Percentiles rank a stretch among this genome's conserved stretches.
phyloP scores from a whole-genome alignment of 2,329 filamentous ascomycete species.

The Shiraia sp. region DNA sequence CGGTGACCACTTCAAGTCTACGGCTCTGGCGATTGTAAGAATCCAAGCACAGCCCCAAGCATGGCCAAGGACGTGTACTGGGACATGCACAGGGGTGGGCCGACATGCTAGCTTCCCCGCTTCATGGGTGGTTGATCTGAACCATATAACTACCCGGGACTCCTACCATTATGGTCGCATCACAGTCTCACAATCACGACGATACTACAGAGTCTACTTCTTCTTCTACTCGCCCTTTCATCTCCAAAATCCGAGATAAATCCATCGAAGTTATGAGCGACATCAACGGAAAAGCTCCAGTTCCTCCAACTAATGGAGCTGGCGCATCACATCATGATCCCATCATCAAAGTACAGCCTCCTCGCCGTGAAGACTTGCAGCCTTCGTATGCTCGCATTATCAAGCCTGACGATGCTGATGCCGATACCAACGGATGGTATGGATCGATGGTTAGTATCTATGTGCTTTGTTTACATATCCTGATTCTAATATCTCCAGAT shows the following conservation, averaged over 20 bases:
- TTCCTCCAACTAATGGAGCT: slow-evolving; percentile 15
- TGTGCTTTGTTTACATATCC: not conserved
- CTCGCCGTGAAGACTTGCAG: slow-evolving; percentile 81
- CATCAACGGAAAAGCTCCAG: slow-evolving; percentile 44
- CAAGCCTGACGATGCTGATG: slow-evolving; percentile 66
- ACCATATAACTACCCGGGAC: slow-evolving; percentile 20
- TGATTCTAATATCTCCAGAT: slow-evolving; percentile 51
- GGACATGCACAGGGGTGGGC: slow-evolving; percentile 5
- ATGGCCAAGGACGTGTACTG: slow-evolving; percentile 10
- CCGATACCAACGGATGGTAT: slow-evolving; percentile 82
- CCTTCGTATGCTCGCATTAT: slow-evolving; percentile 74
- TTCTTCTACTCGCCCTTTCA: slow-evolving; percentile 31
- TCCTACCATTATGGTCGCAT: slow-evolving; percentile 10
- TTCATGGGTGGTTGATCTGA: slow-evolving; percentile 9
- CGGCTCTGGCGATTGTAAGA: slow-evolving; percentile 1
- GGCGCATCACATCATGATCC: slow-evolving; percentile 27
- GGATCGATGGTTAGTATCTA: slow-evolving; percentile 63
- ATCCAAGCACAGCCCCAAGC: slow-evolving; percentile 20
- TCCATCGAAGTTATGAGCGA: slow-evolving; percentile 31
- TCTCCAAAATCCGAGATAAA: slow-evolving; percentile 13
- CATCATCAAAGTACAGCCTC: slow-evolving; percentile 70
- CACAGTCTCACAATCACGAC: slow-evolving; percentile 10
- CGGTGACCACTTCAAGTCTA: not conserved
- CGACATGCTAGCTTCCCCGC: slow-evolving; percentile 25
- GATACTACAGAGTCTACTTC: slow-evolving; percentile 21